Evolutionary conservation across 1,284 basidiomycete genomes (phyloP).

Genomic region (Irpex rosettiformis): DNA sequence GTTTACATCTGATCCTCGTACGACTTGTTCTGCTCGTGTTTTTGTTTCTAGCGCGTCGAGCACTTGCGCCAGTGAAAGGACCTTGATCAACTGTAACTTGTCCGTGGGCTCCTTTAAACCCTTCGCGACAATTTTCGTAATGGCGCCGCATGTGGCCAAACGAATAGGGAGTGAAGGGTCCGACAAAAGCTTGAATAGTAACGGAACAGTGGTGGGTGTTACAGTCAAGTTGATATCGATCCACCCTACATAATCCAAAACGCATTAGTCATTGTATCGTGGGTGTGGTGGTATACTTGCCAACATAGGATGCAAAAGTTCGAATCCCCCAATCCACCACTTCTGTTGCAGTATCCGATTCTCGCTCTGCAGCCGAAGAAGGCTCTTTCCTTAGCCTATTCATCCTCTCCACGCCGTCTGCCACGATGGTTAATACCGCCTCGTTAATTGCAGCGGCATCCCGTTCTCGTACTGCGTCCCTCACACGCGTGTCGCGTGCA

Average conservation of each 20-base stretch:
- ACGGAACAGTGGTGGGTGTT: slow-evolving; percentile 83
- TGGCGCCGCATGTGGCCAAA: slow-evolving; percentile 76
- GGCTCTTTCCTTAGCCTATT: slow-evolving; percentile 48
- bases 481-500: slow-evolving; percentile 75
- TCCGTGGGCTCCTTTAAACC: slow-evolving; percentile 92
- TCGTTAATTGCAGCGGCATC: slow-evolving; percentile 89
- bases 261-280: no score
- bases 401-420: slow-evolving; percentile 69
- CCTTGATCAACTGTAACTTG: slow-evolving; percentile 88
- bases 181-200: slow-evolving; percentile 86
- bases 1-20: slow-evolving; percentile 64
- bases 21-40: slow-evolving; percentile 67
- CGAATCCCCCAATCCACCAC: slow-evolving; percentile 87
- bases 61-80: slow-evolving; percentile 82
- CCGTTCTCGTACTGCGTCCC: slow-evolving; percentile 87
- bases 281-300: no score
- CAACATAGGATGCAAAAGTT: slow-evolving; percentile 92
- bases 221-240: slow-evolving; percentile 97
- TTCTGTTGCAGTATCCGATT: slow-evolving; percentile 66
- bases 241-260: slow-evolving; percentile 90
- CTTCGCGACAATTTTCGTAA: slow-evolving; percentile 85
- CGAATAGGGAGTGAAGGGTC: slow-evolving; percentile 78
- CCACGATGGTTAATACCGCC: slow-evolving; percentile 81
- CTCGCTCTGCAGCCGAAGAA: slow-evolving; percentile 37
- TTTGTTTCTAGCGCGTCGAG: slow-evolving; percentile 77